Evolutionary conservation across 139 green algal genomes (phyloP), one percentile per base, ranked within the genome.

Genomic region (Nannochloris sp.): DNA sequence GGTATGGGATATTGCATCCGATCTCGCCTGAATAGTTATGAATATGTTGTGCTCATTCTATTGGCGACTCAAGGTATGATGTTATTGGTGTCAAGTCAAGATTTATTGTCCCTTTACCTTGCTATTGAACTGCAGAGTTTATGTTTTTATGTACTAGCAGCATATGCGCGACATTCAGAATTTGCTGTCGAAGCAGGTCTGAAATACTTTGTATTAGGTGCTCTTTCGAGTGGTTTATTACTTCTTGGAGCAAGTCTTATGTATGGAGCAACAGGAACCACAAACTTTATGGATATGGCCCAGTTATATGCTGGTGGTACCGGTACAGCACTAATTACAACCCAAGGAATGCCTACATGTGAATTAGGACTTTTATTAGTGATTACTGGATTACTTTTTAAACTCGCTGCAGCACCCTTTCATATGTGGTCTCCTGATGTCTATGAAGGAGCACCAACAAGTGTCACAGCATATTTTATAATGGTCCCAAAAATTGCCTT

Each of bases 361-460:
- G 64, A 82, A 64, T 44, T 85, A 48, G 78, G 78, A 44, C 74
- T 83, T 49, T 59, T 83, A 53, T 85, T 83, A 66, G 61, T 85
- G 49, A 44, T 76, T 29, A 62, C 80, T 48, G 78, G 75, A n/a
- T 77, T 85, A 68, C 44, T 85, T 25, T 84, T 86, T 77, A 86
- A 84, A 68, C 62, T 83, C 40, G 79, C 70, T 59, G 76, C 76
- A 44, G 78, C 74, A 44, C 74, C 77, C 57, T 86, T 86, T 78
- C 74, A 86, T 70, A 84, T 86, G 76, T 86, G 77, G 76, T 74
- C 73, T 44, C 79, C 79, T 44, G 79, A 86, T 76, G 79, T 86
- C 25, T 86, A 86, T 67, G 76, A 86, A 67, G 79, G 79, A 53
- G 71, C 79, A 25, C 77, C 79, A 44, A 82, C 74, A 36, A 58